These are phyloP conservation scores for Physaria fendleri DNA, from an alignment of 345 rosid genomes.

Conservation along the genomic window DNA sequence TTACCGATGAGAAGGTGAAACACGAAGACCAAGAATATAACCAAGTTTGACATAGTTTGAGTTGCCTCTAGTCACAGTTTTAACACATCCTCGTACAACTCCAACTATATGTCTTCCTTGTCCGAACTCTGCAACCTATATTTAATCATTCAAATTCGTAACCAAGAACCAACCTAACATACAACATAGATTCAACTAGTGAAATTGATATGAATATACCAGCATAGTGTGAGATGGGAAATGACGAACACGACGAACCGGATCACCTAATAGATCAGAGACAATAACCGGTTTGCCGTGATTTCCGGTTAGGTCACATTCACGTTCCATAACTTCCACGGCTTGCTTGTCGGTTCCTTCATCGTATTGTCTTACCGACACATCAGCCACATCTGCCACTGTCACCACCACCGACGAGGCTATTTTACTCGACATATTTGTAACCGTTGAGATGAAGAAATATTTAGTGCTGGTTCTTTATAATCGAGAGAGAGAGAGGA, in stretches of 20 bases:
- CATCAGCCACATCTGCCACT: not conserved
- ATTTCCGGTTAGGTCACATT: conserved; percentile 47
- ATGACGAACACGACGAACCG: conserved; percentile 61
- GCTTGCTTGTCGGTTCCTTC: conserved; percentile 47
- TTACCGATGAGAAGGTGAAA: conserved; percentile 62
- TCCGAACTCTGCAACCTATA: conserved; percentile 69
- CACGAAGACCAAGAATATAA: conserved; percentile 64
- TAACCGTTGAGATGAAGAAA: not conserved
- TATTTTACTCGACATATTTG: conserved; percentile 16
- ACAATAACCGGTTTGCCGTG: conserved; percentile 49
- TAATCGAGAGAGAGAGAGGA: too few relatives aligned
- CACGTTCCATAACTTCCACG: conserved; percentile 60
- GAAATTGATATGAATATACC: conserved; percentile 28
- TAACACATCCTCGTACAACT: conserved; percentile 60
- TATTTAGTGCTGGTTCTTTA: not conserved
- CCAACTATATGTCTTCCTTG: conserved; percentile 49
- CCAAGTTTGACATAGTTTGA: conserved; percentile 42
- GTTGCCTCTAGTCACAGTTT: conserved; percentile 48
- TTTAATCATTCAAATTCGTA: not conserved
- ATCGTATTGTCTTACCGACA: conserved; percentile 55
- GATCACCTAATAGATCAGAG: conserved; percentile 74
- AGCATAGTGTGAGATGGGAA: conserved; percentile 53
- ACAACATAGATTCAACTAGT: not conserved
- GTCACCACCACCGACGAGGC: too few relatives aligned
- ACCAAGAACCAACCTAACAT: not conserved